These are phyloP conservation scores for Botrytis pseudocinerea DNA, from an alignment of 2,329 filamentous ascomycete genomes.

Conservation along the genomic window DNA sequence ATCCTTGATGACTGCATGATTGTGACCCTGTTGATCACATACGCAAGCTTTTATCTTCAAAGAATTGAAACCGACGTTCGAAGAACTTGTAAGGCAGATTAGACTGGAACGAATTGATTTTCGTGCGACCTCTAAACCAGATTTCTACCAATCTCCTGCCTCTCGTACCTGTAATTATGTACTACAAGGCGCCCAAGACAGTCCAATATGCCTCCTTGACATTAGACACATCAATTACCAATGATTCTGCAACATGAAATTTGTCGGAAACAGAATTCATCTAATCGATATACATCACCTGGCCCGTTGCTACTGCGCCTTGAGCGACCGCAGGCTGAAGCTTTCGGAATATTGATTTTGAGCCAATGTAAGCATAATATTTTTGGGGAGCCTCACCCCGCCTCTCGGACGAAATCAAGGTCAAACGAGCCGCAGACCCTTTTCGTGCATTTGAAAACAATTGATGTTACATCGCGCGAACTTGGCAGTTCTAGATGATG, in stretches of 20 bases:
- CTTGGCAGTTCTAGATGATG: not conserved
- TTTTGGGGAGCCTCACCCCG: not conserved
- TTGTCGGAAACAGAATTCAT: not conserved
- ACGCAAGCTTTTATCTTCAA: too few relatives aligned
- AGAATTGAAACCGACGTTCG: too few relatives aligned
- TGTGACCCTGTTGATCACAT: too few relatives aligned
- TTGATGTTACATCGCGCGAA: not conserved
- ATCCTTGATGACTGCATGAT: too few relatives aligned
- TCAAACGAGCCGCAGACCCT: not conserved
- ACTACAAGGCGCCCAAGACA: not conserved
- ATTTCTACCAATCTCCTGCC: not conserved
- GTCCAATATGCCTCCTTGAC: not conserved
- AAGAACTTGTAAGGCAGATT: too few relatives aligned
- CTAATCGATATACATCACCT: not conserved
- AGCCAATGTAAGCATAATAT: not conserved
- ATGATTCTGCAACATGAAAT: not conserved
- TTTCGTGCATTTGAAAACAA: not conserved
- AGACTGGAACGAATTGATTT: not conserved
- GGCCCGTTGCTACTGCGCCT: not conserved
- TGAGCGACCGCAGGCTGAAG: not conserved
- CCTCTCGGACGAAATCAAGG: not conserved
- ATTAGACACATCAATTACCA: not conserved
- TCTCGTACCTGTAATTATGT: not conserved
- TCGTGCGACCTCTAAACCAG: not conserved
- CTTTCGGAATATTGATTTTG: not conserved